Base-by-base conservation (phyloP, 1,284 basidiomycete species). In the Termitomyces sp. region DNA sequence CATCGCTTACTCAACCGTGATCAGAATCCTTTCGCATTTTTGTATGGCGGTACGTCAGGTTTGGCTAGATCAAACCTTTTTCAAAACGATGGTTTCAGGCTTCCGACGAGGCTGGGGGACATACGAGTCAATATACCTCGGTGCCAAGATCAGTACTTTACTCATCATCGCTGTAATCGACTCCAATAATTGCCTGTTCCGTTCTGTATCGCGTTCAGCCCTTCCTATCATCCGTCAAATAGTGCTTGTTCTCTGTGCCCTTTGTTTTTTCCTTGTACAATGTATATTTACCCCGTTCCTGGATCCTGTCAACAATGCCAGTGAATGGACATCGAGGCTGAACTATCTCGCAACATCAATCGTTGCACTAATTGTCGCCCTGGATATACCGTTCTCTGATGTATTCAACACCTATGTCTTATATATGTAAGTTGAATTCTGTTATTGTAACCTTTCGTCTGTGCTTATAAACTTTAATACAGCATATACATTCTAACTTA, bases 101-200 rank as follows among this genome's bases (percentile, higher is more conserved):
- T 88, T 83, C 62, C 81, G 87, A 14, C 74, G 83, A 10, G 75
- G 75, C 11, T 88, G 86, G 84, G 84, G 74, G 14, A 77, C 80
- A 9, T 87, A 84, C 61, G 75, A 83, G 64, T 77, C 83, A 0
- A 74, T 73, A 8, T 85, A 81, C 59, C 74, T 87, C 16, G 74
- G 80, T 52, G 82, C 86, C 39, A 93, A 91, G 67, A 74, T 91
- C 37, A 78, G 78, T 58, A 81, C 83, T 14, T 71, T 91, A 7
- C 62, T 89, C 28, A 76, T 88, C 45, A 78, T 88, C 41, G 81
- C 86, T 4, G 68, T 90, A 40, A 74, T 91, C 54, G 79, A 82
- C 61, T 73, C 79, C 5, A 70, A 89, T 63, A 93, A 90, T 64
- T 93, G 89, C 64, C 66, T 88, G 4, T 88, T 90, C 61, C 83